Base-by-base conservation (phyloP, 2,329 filamentous ascomycete species). In the Aspergillus bombycis region DNA sequence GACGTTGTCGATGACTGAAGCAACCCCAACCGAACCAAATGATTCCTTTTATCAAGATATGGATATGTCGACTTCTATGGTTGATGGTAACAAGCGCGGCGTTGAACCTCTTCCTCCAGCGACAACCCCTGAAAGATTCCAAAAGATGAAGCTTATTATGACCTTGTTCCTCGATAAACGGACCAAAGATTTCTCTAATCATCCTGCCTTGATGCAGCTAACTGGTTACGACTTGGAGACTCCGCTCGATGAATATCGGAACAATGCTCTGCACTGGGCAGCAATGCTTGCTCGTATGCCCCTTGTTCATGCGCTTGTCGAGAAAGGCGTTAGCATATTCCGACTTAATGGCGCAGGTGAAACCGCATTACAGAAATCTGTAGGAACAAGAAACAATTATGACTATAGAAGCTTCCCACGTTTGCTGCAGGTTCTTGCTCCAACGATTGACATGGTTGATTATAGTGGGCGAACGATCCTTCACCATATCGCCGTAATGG, bases 251-350 rank as follows among this genome's bases (percentile, higher is more conserved):
- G 86, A 90, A 30, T 93, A 93, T 63, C 93, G 76, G 28, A 82
- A 98, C 73, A 98, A 93, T 21, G 94, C 94, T 3, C 83, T 99
- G 46, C 94, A 98, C 74, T 99, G 95, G 95, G 95, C 95, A 2
- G 93, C 95, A 6, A 97, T 95, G 5, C 84, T 99, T 54, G 93
- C 93, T 3, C 90, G 94, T 19, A 90, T 96, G 75, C 87, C 91
- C 1, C 84, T 99, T 7, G 83, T 98, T 62, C 89, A 91, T 60
- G 86, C 94, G 0, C 84, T 99, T 12, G 91, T 98, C 61, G 85
- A 88, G 6, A 90, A 91, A 54, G 95, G 95, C 1, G 94, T 94
- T 1, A 96, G 90, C 69, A 93, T 96, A 54, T 92, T 90, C 75
- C 88, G 95, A 34, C 90, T 96, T 1, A 99, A 98, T 72, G 89